phyloP scores from a whole-genome alignment of 2,329 filamentous ascomycete species.

The Botrytis sinoallii region DNA sequence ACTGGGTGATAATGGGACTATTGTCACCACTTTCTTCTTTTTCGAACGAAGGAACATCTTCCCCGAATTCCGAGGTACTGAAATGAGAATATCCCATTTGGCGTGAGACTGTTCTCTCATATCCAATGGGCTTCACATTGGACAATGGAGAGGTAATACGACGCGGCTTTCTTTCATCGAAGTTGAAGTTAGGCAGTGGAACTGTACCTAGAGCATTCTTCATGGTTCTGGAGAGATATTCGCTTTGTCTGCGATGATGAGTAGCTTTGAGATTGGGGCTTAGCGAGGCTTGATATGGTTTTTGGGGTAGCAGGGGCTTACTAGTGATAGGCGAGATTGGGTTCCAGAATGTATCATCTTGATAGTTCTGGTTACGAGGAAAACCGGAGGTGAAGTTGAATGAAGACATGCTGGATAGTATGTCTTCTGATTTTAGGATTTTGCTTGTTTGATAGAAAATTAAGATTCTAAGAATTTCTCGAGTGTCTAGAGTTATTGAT shows the following conservation, averaged over 20 bases:
- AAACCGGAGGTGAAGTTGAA: accelerated
- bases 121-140: not conserved
- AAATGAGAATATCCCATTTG: not conserved
- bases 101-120: not conserved
- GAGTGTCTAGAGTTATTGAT: not conserved
- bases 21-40: not conserved
- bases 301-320: not conserved
- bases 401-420: not conserved
- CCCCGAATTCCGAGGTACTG: not conserved
- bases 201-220: accelerated
- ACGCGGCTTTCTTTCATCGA: not conserved
- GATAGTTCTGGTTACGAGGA: accelerated
- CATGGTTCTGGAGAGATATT: accelerated
- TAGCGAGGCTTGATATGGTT: accelerated
- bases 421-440: not conserved
- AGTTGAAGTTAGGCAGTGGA: accelerated
- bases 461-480: accelerated
- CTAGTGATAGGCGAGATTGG: not conserved
- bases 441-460: not conserved
- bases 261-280: accelerated
- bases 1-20: not conserved
- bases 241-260: not conserved
- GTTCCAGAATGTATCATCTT: not conserved
- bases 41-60: not conserved
- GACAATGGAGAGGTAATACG: not conserved